A percentile compares a stretch with the other conserved stretches of the same genome.
Conservation (phyloP, 345 rosid species). For the Theobroma cacao region DNA sequence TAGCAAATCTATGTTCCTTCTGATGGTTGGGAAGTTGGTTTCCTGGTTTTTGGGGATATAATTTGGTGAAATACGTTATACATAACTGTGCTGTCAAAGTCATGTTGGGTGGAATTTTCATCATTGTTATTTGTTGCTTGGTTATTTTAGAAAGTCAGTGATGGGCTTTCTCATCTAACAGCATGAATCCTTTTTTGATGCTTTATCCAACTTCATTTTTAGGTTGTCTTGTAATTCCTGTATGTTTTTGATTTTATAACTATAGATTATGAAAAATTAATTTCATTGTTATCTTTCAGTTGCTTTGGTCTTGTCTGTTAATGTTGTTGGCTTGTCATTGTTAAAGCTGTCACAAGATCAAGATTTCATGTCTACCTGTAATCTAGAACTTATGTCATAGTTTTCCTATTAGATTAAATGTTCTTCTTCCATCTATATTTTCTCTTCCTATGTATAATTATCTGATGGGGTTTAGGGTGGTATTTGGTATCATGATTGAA, state of each 20-base stretch:
- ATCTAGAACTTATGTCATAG: background rate
- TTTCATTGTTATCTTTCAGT: constrained; percentile 2
- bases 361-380: background rate
- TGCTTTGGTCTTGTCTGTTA: background rate
- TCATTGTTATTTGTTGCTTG: constrained; percentile 12
- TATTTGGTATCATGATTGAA: background rate
- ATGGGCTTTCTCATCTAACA: constrained; percentile 14
- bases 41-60: background rate
- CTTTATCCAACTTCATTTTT: constrained; percentile 14
- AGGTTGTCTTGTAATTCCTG: background rate
- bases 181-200: background rate
- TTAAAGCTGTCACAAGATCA: constrained; percentile 6
- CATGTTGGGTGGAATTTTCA: constrained; percentile 9
- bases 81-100: constrained; percentile 5
- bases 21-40: constrained; percentile 6
- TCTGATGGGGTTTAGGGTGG: background rate
- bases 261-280: background rate
- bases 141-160: constrained; percentile 11
- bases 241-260: background rate
- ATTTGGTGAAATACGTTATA: background rate
- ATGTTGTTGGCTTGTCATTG: background rate
- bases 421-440: background rate
- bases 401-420: background rate
- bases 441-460: background rate
- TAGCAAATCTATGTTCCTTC: constrained; percentile 6